These are phyloP conservation scores for Cladosporium oxysporum DNA, from an alignment of 2,329 filamentous ascomycete species.

Conservation along the genomic window DNA sequence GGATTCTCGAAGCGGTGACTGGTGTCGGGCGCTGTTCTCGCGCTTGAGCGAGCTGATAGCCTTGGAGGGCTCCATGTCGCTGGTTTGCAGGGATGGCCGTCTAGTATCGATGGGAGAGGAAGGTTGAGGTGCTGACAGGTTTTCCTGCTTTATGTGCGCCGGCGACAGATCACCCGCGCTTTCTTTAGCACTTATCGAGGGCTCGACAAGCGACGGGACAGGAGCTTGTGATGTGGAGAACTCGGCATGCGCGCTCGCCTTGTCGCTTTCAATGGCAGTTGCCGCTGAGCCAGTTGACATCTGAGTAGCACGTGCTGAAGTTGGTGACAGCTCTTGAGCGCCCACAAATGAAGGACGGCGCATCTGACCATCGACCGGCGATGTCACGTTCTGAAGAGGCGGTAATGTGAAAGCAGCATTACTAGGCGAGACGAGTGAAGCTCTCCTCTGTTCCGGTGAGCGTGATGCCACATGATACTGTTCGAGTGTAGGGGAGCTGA, in stretches of 20 bases:
- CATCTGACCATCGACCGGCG: constrained; percentile 22
- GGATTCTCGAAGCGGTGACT: constrained; percentile 42
- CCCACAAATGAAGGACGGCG: constrained; percentile 33
- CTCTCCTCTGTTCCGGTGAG: constrained; percentile 46
- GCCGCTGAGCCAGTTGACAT: constrained; percentile 11
- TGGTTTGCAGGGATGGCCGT: constrained; percentile 28
- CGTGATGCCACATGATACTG: constrained; percentile 50
- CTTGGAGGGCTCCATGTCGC: constrained; percentile 42
- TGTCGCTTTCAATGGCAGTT: not conserved
- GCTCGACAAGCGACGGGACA: constrained; percentile 24
- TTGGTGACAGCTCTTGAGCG: constrained; percentile 31
- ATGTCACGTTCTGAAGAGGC: constrained; percentile 41
- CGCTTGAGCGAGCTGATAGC: constrained; percentile 48
- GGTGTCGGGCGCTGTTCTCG: constrained; percentile 46
- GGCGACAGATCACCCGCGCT: constrained; percentile 33
- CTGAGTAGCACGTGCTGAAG: constrained; percentile 16
- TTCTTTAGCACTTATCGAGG: constrained; percentile 19
- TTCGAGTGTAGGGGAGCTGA: constrained; percentile 48
- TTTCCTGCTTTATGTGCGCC: constrained; percentile 45
- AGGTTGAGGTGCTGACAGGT: constrained; percentile 40
- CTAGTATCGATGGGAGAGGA: constrained; percentile 34
- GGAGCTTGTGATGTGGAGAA: constrained; percentile 29
- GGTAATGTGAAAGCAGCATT: constrained; percentile 42
- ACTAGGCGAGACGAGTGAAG: constrained; percentile 38
- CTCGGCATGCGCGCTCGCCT: constrained; percentile 1